phyloP scores from a whole-genome alignment of 139 green algal genomes.

The Micractinium conductrix region DNA sequence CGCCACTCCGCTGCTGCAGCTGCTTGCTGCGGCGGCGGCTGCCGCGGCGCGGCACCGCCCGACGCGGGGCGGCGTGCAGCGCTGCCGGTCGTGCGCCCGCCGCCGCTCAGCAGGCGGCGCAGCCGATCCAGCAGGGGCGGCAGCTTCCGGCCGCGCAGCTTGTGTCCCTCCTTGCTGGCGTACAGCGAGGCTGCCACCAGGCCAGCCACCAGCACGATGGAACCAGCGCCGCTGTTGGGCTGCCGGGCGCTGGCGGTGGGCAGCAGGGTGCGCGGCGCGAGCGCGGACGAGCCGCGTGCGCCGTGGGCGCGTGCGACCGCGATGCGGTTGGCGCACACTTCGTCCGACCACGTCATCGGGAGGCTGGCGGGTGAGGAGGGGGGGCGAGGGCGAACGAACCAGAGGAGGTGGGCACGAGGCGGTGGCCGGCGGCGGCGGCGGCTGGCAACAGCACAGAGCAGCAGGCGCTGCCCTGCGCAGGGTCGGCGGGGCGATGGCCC shows the following conservation, averaged over 20 bases:
- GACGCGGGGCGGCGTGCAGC: neutral
- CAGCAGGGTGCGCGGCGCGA: neutral
- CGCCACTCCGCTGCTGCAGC: neutral
- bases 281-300: neutral
- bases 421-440: no score
- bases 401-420: no score
- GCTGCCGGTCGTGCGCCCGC: neutral
- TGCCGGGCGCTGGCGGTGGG: neutral
- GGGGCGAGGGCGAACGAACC: no score
- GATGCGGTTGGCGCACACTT: conserved; percentile 4
- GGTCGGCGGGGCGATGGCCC: no score
- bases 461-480: no score
- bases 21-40: neutral
- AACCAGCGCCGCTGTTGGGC: neutral
- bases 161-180: conserved; percentile 7
- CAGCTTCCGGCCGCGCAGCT: conserved; percentile 14
- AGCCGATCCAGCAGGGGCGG: neutral
- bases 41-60: neutral
- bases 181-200: neutral
- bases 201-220: conserved; percentile 2
- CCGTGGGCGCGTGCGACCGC: neutral
- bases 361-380: no score
- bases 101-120: conserved; percentile 11
- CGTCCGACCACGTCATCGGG: conserved; percentile 3
- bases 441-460: no score